phyloP scores from a whole-genome alignment of 805 yeast genomes.

The Suhomyces sp. region DNA sequence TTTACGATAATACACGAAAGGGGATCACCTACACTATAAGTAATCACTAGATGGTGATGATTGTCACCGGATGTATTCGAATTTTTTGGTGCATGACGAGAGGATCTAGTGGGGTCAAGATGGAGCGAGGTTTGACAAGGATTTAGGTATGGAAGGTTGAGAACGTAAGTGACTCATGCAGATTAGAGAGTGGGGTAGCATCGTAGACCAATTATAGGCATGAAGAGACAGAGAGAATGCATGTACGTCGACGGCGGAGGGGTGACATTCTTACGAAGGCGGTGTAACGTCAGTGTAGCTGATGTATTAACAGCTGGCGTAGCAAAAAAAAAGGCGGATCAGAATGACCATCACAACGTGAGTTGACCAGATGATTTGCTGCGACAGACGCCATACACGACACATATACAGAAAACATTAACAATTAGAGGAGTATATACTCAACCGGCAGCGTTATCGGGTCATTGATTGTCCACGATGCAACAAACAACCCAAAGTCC shows the following conservation, averaged over 20 bases:
- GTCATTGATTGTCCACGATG: neutral
- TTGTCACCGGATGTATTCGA: neutral
- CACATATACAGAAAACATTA: neutral
- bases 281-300: neutral
- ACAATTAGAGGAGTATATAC: neutral
- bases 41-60: neutral
- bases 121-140: neutral
- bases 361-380: neutral
- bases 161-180: neutral
- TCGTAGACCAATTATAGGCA: neutral
- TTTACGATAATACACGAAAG: neutral
- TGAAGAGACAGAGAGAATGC: neutral
- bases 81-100: neutral
- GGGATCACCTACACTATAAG: neutral
- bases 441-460: neutral
- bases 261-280: neutral
- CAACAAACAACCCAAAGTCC: neutral
- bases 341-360: neutral
- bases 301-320: neutral
- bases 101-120: neutral
- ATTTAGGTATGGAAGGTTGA: neutral
- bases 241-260: neutral
- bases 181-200: neutral
- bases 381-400: neutral
- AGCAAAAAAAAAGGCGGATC: neutral